Conservation (phyloP, 164 flowering plant species). For the Sedum album region DNA sequence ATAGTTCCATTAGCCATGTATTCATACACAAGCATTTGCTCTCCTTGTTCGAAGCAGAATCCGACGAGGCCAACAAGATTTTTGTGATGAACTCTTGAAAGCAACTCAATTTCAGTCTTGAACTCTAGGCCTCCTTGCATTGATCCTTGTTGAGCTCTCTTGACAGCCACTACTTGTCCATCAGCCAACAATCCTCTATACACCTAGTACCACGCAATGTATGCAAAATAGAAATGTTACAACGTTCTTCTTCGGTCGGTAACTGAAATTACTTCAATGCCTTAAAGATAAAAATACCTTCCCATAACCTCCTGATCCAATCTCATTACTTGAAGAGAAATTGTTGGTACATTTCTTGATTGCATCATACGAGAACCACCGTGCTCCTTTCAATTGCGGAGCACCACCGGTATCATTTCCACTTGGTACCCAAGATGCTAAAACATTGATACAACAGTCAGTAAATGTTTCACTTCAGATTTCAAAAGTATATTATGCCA, state of each 20-base stretch:
- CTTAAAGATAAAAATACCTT: background rate
- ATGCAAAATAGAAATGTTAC: background rate
- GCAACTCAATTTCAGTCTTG: slow-evolving; percentile 56
- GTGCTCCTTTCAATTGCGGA: background rate
- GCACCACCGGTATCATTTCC: background rate
- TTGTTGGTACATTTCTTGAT: background rate
- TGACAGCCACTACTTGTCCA: slow-evolving; percentile 49
- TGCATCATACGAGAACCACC: background rate
- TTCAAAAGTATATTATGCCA: background rate
- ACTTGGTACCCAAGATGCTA: background rate
- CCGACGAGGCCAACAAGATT: background rate
- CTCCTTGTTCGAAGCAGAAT: background rate
- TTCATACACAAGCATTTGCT: slow-evolving; percentile 16
- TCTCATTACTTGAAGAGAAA: background rate
- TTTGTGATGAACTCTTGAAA: background rate
- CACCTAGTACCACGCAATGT: slow-evolving; percentile 24
- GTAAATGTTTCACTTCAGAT: background rate
- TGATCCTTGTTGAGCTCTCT: slow-evolving; percentile 36
- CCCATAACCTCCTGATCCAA: background rate
- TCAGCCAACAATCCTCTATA: slow-evolving; percentile 47
- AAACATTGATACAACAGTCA: background rate
- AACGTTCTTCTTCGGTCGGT: no score
- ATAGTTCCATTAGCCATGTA: slow-evolving; percentile 56
- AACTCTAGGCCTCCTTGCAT: slow-evolving; percentile 52
- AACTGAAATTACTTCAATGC: no score